These are phyloP conservation scores for Trametes cingulata DNA, from an alignment of 768 basidiomycete species.

Conservation along the genomic window DNA sequence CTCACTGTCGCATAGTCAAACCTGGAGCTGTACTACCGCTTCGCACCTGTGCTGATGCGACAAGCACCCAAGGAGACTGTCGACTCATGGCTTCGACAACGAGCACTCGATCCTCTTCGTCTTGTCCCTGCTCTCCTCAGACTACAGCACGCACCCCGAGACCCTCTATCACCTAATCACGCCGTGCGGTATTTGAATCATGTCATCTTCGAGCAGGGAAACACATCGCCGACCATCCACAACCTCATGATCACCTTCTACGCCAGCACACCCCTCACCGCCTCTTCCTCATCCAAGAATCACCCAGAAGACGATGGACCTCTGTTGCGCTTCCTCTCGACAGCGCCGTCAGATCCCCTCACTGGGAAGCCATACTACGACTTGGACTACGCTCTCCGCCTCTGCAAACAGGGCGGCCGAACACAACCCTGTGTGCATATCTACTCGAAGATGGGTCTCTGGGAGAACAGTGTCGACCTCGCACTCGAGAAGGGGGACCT, in stretches of 20 bases:
- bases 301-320: conserved; percentile 67
- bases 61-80: conserved; percentile 88
- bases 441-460: conserved; percentile 96
- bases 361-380: conserved; percentile 92
- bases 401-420: conserved; percentile 82
- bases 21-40: conserved; percentile 89
- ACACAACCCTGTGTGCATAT: conserved; percentile 93
- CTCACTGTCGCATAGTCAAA: conserved; percentile 52
- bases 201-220: conserved; percentile 77
- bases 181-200: conserved; percentile 88
- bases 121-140: conserved; percentile 89
- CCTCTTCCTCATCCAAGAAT: conserved; percentile 44
- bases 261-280: conserved; percentile 49
- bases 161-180: conserved; percentile 78
- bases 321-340: conserved; percentile 78
- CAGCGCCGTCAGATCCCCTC: conserved; percentile 78
- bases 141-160: conserved; percentile 69
- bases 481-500: conserved; percentile 93
- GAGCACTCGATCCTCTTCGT: conserved; percentile 75
- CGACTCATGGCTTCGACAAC: conserved; percentile 88
- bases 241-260: conserved; percentile 92
- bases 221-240: conserved; percentile 84
- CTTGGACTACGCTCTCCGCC: conserved; percentile 91
- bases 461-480: conserved; percentile 94
- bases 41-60: conserved; percentile 84